Evolutionary conservation across 1,284 basidiomycete genomes (phyloP).

Genomic region (Ceratobasidium papillatum): DNA sequence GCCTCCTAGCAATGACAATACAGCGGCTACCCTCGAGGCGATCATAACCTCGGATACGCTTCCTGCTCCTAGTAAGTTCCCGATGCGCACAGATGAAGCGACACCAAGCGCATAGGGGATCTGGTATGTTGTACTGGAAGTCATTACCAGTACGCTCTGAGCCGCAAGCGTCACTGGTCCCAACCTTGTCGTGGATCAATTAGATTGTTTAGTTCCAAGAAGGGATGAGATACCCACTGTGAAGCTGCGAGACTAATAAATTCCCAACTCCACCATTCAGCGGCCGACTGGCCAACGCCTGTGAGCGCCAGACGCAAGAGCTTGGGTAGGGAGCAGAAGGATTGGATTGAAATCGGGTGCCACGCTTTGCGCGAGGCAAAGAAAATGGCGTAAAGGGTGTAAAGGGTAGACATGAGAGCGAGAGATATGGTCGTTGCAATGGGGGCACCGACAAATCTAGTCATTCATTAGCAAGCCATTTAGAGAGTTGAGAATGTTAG

Average conservation of each 20-base stretch:
- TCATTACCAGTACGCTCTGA: slow-evolving; percentile 55
- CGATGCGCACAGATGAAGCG: slow-evolving; percentile 82
- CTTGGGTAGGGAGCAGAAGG: slow-evolving; percentile 76
- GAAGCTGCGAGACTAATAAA: slow-evolving; percentile 69
- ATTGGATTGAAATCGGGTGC: slow-evolving; percentile 75
- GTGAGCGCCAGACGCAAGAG: slow-evolving; percentile 78
- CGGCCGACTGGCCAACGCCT: slow-evolving; percentile 75
- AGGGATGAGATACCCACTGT: slow-evolving; percentile 59
- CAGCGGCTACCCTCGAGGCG: slow-evolving; percentile 70
- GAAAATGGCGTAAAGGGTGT: slow-evolving; percentile 75
- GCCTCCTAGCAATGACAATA: slow-evolving; percentile 70
- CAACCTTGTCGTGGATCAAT: slow-evolving; percentile 39
- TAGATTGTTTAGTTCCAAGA: not conserved
- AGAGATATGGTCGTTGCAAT: slow-evolving; percentile 88
- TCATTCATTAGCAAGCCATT: not conserved
- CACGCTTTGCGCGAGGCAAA: slow-evolving; percentile 82
- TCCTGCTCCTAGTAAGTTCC: slow-evolving; percentile 41
- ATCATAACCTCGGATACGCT: not conserved
- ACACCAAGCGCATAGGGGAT: slow-evolving; percentile 75
- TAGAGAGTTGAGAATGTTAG: not conserved
- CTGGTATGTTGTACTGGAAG: slow-evolving; percentile 48
- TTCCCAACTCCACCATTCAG: slow-evolving; percentile 95
- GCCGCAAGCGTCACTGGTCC: slow-evolving; percentile 59
- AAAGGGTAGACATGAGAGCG: slow-evolving; percentile 79
- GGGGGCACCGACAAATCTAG: slow-evolving; percentile 85